These are phyloP conservation scores for Trichoderma orchidacearum DNA, from an alignment of 495 filamentous ascomycete genomes.

Conservation along the genomic window DNA sequence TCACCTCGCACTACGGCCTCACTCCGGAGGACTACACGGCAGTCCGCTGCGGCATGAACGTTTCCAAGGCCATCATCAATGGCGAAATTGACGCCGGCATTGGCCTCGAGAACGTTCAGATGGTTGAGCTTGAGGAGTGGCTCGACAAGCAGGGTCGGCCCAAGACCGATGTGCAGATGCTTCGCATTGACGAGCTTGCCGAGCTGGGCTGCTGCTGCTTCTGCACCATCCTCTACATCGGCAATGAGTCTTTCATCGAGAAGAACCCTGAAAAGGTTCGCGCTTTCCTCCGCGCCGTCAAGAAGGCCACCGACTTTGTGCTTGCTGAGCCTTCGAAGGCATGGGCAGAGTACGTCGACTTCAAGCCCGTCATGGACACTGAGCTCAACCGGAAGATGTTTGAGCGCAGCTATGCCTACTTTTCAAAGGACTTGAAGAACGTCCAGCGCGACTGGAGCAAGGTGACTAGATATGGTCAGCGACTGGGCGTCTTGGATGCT, in stretches of 20 bases:
- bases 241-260: conserved; percentile 47
- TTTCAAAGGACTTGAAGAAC: conserved; percentile 58
- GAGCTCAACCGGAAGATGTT: conserved; percentile 58
- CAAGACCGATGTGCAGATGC: conserved; percentile 51
- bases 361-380: conserved; percentile 54
- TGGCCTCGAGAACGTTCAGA: conserved; percentile 60
- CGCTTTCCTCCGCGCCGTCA: conserved; percentile 53
- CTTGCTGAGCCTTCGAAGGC: conserved; percentile 41
- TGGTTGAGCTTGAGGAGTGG: conserved; percentile 63
- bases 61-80: conserved; percentile 41
- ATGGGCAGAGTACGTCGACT: conserved; percentile 50
- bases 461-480: conserved; percentile 56
- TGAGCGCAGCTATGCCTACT: conserved; percentile 57
- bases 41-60: conserved; percentile 41
- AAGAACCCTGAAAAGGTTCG: conserved; percentile 43
- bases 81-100: conserved; percentile 56
- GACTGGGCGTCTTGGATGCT: conserved; percentile 43
- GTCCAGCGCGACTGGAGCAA: conserved; percentile 55
- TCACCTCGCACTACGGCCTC: conserved; percentile 62
- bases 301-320: conserved; percentile 54
- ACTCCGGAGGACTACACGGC: conserved; percentile 54
- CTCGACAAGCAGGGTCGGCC: conserved; percentile 43
- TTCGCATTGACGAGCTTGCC: conserved; percentile 59
- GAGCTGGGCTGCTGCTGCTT: conserved; percentile 65
- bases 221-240: conserved; percentile 61